Conservation (phyloP, 2,329 filamentous ascomycete genomes). For the Fusarium verticillioides region DNA sequence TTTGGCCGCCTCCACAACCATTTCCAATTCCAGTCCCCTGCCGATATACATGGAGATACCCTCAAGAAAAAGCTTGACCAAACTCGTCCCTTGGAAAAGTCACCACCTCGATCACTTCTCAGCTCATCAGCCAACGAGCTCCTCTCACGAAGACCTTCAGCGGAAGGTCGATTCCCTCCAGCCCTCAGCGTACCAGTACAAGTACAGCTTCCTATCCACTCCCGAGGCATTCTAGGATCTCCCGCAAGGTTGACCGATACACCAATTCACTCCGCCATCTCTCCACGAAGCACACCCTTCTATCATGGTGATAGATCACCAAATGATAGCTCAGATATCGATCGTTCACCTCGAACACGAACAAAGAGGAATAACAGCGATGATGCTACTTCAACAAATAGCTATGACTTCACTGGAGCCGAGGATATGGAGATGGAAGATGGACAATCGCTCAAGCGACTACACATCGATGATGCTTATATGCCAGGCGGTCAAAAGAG, state of each 20-base stretch:
- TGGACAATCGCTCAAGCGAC: constrained; percentile 60
- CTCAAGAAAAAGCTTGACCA: constrained; percentile 68
- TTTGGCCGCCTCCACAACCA: constrained; percentile 63
- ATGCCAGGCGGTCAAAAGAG: constrained; percentile 62
- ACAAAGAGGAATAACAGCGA: constrained; percentile 64
- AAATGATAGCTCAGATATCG: constrained; percentile 57
- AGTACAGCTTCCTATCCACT: constrained; percentile 51
- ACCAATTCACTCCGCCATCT: constrained; percentile 59
- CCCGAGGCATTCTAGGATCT: constrained; percentile 56
- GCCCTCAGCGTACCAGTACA: constrained; percentile 58
- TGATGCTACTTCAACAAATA: constrained; percentile 59
- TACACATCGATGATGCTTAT: constrained; percentile 61
- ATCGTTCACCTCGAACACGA: constrained; percentile 59
- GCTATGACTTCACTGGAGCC: constrained; percentile 53
- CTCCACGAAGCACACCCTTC: constrained; percentile 58
- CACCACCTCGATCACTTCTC: constrained; percentile 58
- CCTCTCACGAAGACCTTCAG: constrained; percentile 50
- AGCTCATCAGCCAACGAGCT: constrained; percentile 56
- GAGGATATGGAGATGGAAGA: constrained; percentile 65
- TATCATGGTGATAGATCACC: constrained; percentile 56
- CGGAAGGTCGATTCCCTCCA: constrained; percentile 56
- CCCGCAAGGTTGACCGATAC: constrained; percentile 58
- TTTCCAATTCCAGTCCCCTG: constrained; percentile 59
- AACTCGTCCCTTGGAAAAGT: constrained; percentile 57
- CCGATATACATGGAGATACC: constrained; percentile 60